Conservation (phyloP, 2,329 filamentous ascomycete species). For the Calonectria pseudoturangicola region DNA sequence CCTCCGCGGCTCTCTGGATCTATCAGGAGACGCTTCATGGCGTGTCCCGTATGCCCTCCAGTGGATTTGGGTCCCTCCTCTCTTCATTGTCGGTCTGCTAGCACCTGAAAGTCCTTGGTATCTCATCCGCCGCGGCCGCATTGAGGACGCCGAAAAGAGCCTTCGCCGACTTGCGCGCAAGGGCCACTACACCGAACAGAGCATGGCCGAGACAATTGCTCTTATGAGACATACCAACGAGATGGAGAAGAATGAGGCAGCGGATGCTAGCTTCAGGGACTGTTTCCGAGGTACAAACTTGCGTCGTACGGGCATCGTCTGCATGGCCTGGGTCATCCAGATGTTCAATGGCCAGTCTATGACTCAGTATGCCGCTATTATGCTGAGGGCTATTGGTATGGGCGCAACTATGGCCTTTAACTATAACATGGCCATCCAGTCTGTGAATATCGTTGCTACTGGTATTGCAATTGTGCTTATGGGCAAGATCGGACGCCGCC, state of each 20-base stretch:
- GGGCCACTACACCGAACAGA: slow-evolving; percentile 60
- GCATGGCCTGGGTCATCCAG: slow-evolving; percentile 61
- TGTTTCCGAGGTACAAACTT: slow-evolving; percentile 68
- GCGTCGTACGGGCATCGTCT: slow-evolving; percentile 60
- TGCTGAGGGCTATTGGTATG: slow-evolving; percentile 71
- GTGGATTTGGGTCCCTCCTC: slow-evolving; percentile 67
- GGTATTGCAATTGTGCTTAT: slow-evolving; percentile 62
- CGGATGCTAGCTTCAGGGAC: slow-evolving; percentile 67
- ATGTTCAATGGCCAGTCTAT: slow-evolving; percentile 66
- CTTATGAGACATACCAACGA: slow-evolving; percentile 66
- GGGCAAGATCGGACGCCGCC: slow-evolving; percentile 62
- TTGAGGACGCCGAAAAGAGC: slow-evolving; percentile 62
- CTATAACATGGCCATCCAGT: slow-evolving; percentile 69
- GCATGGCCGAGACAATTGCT: slow-evolving; percentile 62
- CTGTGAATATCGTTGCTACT: slow-evolving; percentile 65
- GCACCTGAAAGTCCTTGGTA: slow-evolving; percentile 72
- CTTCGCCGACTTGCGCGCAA: slow-evolving; percentile 62
- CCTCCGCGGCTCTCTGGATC: slow-evolving; percentile 61
- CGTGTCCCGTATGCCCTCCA: too few species aligned
- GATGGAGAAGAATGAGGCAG: slow-evolving; percentile 63
- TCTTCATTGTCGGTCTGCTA: too few species aligned
- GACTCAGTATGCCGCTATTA: slow-evolving; percentile 72
- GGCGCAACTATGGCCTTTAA: slow-evolving; percentile 63
- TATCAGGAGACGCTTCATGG: slow-evolving; percentile 64
- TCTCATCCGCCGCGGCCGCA: slow-evolving; percentile 63